These are phyloP conservation scores for Dryas alaskensis DNA, from an alignment of 306 rosid genomes.

Conservation along the genomic window DNA sequence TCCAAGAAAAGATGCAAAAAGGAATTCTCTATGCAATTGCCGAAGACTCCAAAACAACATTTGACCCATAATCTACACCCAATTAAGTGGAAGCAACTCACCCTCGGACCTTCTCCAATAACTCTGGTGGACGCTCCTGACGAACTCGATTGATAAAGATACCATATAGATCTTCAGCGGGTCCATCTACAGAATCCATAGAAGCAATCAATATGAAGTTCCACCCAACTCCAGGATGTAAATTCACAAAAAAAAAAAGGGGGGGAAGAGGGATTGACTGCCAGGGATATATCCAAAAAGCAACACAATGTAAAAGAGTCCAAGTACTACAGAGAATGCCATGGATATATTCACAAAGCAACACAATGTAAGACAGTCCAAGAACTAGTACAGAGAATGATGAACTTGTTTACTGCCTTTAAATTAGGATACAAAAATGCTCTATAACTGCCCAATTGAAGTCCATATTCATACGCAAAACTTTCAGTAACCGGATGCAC, in stretches of 20 bases:
- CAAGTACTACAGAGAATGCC: not conserved
- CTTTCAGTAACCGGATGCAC: too few species aligned
- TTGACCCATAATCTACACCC: conserved; percentile 1
- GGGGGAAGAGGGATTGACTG: not conserved
- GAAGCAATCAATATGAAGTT: not conserved
- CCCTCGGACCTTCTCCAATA: conserved; percentile 80
- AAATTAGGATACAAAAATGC: not conserved
- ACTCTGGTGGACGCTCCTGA: conserved; percentile 82
- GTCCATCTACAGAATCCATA: conserved; percentile 65
- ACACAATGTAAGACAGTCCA: not conserved
- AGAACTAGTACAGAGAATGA: not conserved
- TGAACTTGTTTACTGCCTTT: not conserved
- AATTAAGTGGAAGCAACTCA: conserved; percentile 42
- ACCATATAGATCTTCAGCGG: conserved; percentile 91
- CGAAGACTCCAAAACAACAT: not conserved
- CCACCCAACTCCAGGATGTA: not conserved
- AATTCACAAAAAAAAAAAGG: not conserved
- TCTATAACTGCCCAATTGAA: not conserved
- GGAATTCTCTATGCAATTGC: not conserved
- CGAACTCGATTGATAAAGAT: conserved; percentile 90
- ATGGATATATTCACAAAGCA: not conserved
- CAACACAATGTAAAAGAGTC: not conserved
- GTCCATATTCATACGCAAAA: not conserved
- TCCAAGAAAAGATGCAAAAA: not conserved
- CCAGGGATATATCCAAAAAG: not conserved